phyloP scores from a whole-genome alignment of 345 rosid genomes.

The Angophora floribunda region DNA sequence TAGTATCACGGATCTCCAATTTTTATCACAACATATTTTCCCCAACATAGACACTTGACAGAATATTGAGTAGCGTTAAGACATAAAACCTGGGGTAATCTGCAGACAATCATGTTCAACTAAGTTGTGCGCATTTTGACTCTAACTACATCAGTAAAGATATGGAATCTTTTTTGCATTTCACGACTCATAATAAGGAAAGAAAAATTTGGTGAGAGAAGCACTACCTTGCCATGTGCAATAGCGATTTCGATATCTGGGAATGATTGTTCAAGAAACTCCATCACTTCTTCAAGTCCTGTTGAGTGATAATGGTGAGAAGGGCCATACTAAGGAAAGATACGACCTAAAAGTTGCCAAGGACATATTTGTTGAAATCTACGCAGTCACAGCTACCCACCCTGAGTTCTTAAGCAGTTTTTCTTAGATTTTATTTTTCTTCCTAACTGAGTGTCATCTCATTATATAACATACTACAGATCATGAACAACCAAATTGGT shows the following conservation, averaged over 20 bases:
- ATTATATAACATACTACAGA: not conserved
- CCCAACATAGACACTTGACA: not conserved
- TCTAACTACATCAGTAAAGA: not conserved
- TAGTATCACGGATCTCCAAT: not conserved
- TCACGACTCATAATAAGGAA: not conserved
- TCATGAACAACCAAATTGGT: not conserved
- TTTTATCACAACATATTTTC: not conserved
- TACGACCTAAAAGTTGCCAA: not conserved
- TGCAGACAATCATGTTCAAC: not conserved
- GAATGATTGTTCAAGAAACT: constrained; percentile 67
- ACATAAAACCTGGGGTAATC: not conserved
- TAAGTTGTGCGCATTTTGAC: not conserved
- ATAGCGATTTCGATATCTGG: constrained; percentile 69
- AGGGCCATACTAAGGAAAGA: not conserved
- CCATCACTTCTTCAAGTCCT: constrained; percentile 90
- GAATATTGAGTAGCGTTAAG: not conserved
- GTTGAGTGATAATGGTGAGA: constrained; percentile 7
- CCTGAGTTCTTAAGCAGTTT: not conserved
- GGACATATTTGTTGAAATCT: not conserved
- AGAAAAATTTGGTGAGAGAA: not conserved
- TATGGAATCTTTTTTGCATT: not conserved
- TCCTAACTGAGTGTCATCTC: not conserved
- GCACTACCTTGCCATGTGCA: constrained; percentile 87
- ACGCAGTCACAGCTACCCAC: not conserved
- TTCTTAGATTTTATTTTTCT: not conserved